A percentile compares a stretch with the other conserved stretches of the same genome.
These are phyloP conservation scores for Endothia cerciana DNA, from an alignment of 2,329 filamentous ascomycete genomes.

Conservation along the genomic window DNA sequence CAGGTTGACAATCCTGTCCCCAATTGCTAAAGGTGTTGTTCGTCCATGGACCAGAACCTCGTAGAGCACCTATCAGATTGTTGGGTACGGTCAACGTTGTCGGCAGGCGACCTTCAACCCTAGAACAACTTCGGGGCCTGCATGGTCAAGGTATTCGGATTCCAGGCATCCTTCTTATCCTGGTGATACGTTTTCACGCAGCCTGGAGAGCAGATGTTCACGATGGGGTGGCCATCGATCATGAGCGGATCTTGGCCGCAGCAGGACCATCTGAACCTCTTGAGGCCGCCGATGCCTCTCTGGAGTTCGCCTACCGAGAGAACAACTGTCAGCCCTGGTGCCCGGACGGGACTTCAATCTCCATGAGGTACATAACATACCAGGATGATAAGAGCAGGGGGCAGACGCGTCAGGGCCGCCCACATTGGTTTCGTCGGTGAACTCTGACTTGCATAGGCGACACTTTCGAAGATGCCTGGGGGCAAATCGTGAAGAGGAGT, in stretches of 20 bases:
- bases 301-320: background rate
- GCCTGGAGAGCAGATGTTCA: background rate
- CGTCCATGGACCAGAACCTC: no score
- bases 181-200: background rate
- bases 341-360: background rate
- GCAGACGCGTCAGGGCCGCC: background rate
- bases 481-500: background rate
- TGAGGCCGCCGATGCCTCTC: background rate
- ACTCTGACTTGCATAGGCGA: background rate
- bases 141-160: background rate
- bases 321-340: background rate
- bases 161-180: background rate
- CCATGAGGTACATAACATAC: background rate
- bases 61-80: no score
- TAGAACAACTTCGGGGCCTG: background rate
- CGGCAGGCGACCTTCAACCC: no score
- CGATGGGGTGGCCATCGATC: background rate
- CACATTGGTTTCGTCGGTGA: background rate
- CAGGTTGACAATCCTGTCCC: no score
- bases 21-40: no score
- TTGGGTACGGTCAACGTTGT: no score
- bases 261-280: background rate
- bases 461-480: background rate
- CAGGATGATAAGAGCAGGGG: slow-evolving; percentile 1
- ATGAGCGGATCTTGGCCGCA: background rate